Evolutionary conservation across 345 rosid genomes (phyloP).

Genomic region (Toxicodendron radicans): DNA sequence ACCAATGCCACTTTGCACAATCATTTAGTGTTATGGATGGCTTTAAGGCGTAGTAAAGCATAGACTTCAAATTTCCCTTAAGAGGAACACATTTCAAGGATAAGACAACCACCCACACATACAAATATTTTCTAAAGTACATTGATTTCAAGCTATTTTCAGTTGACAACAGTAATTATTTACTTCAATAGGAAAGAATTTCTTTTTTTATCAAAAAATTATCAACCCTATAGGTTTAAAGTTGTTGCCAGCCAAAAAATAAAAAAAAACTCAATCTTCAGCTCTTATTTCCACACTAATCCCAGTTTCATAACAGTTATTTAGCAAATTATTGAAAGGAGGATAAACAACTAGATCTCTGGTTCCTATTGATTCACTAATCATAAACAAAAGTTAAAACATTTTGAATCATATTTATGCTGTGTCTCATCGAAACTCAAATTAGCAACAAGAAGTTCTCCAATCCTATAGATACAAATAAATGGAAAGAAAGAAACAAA

Average conservation of each 20-base stretch:
- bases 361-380: background rate
- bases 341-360: background rate
- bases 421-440: background rate
- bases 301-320: constrained; percentile 1
- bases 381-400: background rate
- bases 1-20: background rate
- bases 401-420: background rate
- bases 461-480: constrained; percentile 1
- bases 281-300: background rate
- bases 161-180: background rate
- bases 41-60: background rate
- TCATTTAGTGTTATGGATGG: background rate
- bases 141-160: background rate
- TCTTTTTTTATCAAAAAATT: no score
- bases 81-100: background rate
- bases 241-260: background rate
- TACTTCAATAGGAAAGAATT: no score
- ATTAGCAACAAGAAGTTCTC: background rate
- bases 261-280: background rate
- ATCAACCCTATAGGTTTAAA: background rate
- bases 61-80: background rate
- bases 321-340: background rate
- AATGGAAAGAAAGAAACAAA: constrained; percentile 3
- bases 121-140: background rate
- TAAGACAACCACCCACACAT: background rate